A percentile compares a stretch with the other conserved stretches of the same genome.
Conservation (phyloP, 495 filamentous ascomycete species). For the Penicillium arizonense region DNA sequence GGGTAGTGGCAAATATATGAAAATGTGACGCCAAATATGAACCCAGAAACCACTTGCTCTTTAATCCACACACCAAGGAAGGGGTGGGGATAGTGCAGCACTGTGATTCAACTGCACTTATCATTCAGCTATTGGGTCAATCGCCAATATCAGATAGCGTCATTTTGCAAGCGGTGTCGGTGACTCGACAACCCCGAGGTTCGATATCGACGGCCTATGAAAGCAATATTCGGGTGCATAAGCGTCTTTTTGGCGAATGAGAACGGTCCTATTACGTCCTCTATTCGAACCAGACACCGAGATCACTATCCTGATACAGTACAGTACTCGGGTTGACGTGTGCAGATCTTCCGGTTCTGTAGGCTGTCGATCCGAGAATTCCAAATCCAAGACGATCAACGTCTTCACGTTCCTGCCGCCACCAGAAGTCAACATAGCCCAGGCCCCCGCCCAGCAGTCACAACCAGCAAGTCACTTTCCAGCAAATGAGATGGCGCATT, state of each 20-base stretch:
- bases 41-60: neutral
- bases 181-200: no score
- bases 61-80: neutral
- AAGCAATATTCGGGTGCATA: neutral
- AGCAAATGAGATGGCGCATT: neutral
- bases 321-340: neutral
- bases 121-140: neutral
- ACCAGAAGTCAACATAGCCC: neutral
- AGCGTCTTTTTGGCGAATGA: neutral
- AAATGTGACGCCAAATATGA: neutral
- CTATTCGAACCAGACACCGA: no score
- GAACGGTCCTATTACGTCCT: no score
- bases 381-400: neutral
- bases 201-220: neutral
- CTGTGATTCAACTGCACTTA: neutral
- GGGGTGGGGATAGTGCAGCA: neutral
- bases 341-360: neutral
- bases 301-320: no score
- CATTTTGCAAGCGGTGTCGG: no score
- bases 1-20: neutral
- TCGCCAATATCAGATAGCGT: neutral
- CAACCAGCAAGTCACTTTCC: neutral
- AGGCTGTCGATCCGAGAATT: neutral
- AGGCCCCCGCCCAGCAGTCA: neutral
- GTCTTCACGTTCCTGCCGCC: neutral